Percentiles rank a stretch among this genome's conserved stretches.
Evolutionary conservation across 768 basidiomycete species (phyloP).

Genomic region (Tylopilus balloui): DNA sequence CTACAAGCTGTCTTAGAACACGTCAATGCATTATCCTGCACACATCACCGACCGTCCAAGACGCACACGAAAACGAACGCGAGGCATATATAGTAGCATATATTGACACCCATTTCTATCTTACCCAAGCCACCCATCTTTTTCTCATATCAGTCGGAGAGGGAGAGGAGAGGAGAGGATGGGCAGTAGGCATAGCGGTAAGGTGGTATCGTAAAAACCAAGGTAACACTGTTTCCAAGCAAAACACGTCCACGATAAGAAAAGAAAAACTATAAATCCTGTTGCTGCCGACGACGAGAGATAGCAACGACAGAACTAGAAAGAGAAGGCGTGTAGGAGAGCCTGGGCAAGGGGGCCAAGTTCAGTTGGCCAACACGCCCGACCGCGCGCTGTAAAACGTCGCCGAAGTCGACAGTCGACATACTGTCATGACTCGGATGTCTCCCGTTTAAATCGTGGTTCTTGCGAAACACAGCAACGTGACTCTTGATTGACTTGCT

Average conservation of each 20-base stretch:
- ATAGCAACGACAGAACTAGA: neutral
- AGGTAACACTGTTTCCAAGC: neutral
- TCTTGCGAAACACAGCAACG: slow-evolving; percentile 9
- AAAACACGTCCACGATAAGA: neutral
- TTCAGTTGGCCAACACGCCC: slow-evolving; percentile 17
- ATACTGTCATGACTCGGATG: slow-evolving; percentile 28
- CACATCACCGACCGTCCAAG: too few relatives aligned
- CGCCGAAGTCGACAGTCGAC: slow-evolving; percentile 21
- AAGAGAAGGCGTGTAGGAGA: too few relatives aligned
- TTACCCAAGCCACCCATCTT: neutral
- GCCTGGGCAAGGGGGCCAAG: too few relatives aligned
- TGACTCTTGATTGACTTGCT: slow-evolving; percentile 9
- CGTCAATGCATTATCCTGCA: too few relatives aligned
- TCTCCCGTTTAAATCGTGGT: slow-evolving; percentile 2
- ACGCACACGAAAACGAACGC: too few relatives aligned
- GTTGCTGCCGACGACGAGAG: neutral
- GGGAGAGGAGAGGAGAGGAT: neutral
- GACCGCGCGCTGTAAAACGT: slow-evolving; percentile 31
- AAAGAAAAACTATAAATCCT: neutral
- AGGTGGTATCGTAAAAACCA: slow-evolving; percentile 5
- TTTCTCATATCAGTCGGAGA: neutral
- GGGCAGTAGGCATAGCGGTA: slow-evolving; percentile 1
- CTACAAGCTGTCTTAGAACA: too few relatives aligned
- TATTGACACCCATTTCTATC: neutral
- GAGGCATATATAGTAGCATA: slow-evolving; percentile 1